Base-by-base conservation (phyloP, 2,329 filamentous ascomycete genomes). In the Pseudogymnoascus sp. region DNA sequence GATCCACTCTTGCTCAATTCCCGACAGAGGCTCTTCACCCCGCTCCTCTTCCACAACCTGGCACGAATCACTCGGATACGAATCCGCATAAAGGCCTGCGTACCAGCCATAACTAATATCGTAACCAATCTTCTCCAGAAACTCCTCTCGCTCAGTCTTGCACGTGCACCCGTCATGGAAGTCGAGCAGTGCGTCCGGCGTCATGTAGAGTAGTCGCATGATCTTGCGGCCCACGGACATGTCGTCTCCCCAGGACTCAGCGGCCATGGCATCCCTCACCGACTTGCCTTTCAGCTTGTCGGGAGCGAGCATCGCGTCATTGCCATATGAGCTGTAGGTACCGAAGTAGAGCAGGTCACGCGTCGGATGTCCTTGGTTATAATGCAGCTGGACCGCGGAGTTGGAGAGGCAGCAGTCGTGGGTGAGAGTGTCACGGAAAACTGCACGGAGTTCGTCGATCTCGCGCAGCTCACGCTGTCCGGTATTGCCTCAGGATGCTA, bases 371-470 rank as follows among this genome's bases (percentile, higher is more conserved):
- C 25, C 28, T 12, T 68, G 63, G 1, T 64, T 66, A 59, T 71
- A 69, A 2, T 68, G 67, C n/a, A 70, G 64, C 61, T 68, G 67
- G 11, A 73, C 64, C 3, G 69, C 66, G 4, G 67, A 65, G 55
- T 71, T 69, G 1, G 70, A 72, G 2, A 71, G 71, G 35, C 69
- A 73, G 6, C 72, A 64, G 41, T 61, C 60, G 3, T 67, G 63
- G 41, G 70, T 68, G 4, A 72, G 65, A 11, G 71, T 62, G 14
- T 67, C 66, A 25, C 67, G 67, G 37, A 72, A 61, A 49, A 71
- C 70, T n/a, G 67, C 65, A 9, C 68, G 63, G 25, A 68, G 67
- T 38, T 73, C 71, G 59, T 65, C 69, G 40, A 61, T 43, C 40
- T 61, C 60, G 11, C 38, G 60, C 23, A 61, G 23, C 21, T 61